phyloP scores from a whole-genome alignment of 2,329 filamentous ascomycete species.

The Fusarium buxicola region DNA sequence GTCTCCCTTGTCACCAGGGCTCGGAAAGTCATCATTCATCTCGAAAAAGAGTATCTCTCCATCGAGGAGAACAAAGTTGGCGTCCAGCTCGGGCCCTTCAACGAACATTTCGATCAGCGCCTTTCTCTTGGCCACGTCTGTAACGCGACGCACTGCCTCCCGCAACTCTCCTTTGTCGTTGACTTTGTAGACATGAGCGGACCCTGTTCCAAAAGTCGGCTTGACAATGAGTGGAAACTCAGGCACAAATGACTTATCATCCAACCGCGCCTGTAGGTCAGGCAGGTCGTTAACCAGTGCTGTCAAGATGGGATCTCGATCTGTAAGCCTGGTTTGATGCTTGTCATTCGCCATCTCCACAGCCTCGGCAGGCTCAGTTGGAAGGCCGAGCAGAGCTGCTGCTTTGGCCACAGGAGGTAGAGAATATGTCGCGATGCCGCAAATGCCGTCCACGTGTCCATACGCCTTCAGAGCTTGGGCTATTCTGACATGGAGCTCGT shows the following conservation, averaged over 20 bases:
- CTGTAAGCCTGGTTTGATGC: background rate
- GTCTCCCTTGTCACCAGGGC: conserved; percentile 20
- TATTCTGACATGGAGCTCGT: background rate
- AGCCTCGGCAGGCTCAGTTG: background rate
- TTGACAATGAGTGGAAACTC: conserved; percentile 6
- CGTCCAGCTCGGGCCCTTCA: conserved; percentile 39
- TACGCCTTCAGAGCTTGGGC: background rate
- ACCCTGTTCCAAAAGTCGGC: background rate
- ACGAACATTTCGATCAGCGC: conserved; percentile 35
- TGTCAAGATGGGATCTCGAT: too few species aligned
- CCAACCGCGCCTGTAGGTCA: background rate
- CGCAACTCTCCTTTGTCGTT: background rate
- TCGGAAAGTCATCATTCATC: conserved; percentile 35
- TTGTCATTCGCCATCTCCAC: conserved; percentile 3
- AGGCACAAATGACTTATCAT: conserved; percentile 1
- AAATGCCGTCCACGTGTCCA: background rate
- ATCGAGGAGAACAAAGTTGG: conserved; percentile 37
- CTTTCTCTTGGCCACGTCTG: background rate
- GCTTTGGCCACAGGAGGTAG: conserved; percentile 2
- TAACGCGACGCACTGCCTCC: conserved; percentile 1
- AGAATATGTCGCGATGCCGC: conserved; percentile 1
- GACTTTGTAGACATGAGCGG: background rate
- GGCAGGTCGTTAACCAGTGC: background rate
- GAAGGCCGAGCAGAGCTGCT: background rate
- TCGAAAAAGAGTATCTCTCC: conserved; percentile 39